Evolutionary conservation across 306 rosid genomes (phyloP).

Genomic region (Fagus crenata): DNA sequence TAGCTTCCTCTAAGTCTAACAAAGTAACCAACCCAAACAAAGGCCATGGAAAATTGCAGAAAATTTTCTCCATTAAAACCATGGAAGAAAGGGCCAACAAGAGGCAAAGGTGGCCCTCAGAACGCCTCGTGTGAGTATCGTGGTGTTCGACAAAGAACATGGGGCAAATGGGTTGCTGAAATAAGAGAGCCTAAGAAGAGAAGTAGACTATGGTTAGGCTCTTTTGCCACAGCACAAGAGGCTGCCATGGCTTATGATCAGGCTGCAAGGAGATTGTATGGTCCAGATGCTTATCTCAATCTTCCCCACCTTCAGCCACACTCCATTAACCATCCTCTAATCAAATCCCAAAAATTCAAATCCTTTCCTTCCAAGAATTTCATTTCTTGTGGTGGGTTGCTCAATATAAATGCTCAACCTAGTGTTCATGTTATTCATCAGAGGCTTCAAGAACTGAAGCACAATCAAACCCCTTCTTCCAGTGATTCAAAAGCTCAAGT

Average conservation of each 20-base stretch:
- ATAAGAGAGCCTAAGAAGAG: slow-evolving; percentile 96
- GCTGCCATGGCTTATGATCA: slow-evolving; percentile 98
- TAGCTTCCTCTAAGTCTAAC: slow-evolving; percentile 9
- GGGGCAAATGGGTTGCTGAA: slow-evolving; percentile 99
- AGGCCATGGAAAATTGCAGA: slow-evolving; percentile 64
- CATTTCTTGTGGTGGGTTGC: slow-evolving; percentile 68
- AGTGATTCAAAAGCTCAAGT: slow-evolving; percentile 41
- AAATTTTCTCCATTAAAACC: slow-evolving; percentile 70
- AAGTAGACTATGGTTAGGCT: slow-evolving; percentile 93
- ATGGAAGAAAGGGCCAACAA: slow-evolving; percentile 94
- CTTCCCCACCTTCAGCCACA: slow-evolving; percentile 76
- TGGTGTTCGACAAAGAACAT: slow-evolving; percentile 90
- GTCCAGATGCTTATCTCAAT: slow-evolving; percentile 89
- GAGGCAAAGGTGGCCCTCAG: slow-evolving; percentile 97
- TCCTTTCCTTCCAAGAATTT: slow-evolving; percentile 91
- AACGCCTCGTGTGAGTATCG: slow-evolving; percentile 85
- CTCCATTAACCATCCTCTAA: slow-evolving; percentile 22
- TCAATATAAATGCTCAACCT: slow-evolving; percentile 85
- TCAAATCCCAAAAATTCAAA: slow-evolving; percentile 63
- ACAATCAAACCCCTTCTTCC: slow-evolving; percentile 40
- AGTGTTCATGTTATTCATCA: slow-evolving; percentile 96
- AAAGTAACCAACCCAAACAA: background rate
- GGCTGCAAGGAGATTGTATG: slow-evolving; percentile 91
- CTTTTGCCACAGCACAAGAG: slow-evolving; percentile 92
- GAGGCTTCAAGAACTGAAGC: slow-evolving; percentile 78